These are phyloP conservation scores for Yamadazyma tumulicola DNA, from an alignment of 805 yeast species.

Conservation along the genomic window DNA sequence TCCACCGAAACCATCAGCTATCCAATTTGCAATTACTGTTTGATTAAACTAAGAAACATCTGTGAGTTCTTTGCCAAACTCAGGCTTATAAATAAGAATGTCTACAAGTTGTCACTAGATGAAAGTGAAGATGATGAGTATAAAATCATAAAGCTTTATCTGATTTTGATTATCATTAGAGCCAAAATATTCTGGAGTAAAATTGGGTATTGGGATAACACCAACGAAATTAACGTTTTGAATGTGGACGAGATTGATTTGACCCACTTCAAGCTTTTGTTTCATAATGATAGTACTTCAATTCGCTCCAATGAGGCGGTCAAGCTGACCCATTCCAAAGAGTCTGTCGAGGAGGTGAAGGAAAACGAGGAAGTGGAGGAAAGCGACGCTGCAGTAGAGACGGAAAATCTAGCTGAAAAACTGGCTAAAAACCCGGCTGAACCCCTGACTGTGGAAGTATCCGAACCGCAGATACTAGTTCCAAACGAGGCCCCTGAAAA, in stretches of 20 bases:
- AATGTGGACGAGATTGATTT: conserved; percentile 23
- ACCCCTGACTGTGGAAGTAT: background rate
- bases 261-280: conserved; percentile 17
- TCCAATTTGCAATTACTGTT: conserved; percentile 79
- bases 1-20: conserved; percentile 39
- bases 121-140: conserved; percentile 25
- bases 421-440: conserved; percentile 2
- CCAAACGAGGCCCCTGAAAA: background rate
- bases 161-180: conserved; percentile 49
- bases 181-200: conserved; percentile 80
- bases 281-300: conserved; percentile 4
- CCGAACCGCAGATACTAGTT: background rate
- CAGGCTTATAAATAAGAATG: conserved; percentile 51
- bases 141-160: conserved; percentile 50
- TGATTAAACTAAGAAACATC: conserved; percentile 71
- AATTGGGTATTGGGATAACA: conserved; percentile 71
- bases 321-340: conserved; percentile 3
- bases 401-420: conserved; percentile 4
- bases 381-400: conserved; percentile 1
- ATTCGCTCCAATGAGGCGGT: conserved; percentile 10
- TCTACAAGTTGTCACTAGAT: conserved; percentile 48
- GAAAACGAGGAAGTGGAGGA: background rate
- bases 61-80: conserved; percentile 82
- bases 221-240: conserved; percentile 28
- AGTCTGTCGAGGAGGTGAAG: background rate